Percentiles rank a stretch among this genome's conserved stretches.
These are phyloP conservation scores for Eutypa lata DNA, from an alignment of 2,329 filamentous ascomycete species.

Conservation along the genomic window DNA sequence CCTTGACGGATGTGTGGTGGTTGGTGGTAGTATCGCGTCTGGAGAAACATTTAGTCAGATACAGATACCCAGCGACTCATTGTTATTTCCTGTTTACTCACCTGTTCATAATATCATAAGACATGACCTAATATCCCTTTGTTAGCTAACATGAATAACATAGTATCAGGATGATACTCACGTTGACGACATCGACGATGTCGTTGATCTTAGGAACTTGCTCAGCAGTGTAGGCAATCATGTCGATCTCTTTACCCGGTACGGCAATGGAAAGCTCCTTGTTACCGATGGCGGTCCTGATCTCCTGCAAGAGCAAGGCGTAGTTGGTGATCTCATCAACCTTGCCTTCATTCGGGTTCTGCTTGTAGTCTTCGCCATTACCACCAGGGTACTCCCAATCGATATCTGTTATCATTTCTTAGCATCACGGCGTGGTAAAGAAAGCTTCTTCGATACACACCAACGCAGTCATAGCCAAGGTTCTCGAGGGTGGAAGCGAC, in stretches of 20 bases:
- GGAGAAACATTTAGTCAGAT: not conserved
- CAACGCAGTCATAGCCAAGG: slow-evolving; percentile 68
- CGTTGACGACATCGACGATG: slow-evolving; percentile 64
- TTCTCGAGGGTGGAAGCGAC: slow-evolving; percentile 59
- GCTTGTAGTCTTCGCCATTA: slow-evolving; percentile 67
- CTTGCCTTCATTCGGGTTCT: slow-evolving; percentile 56
- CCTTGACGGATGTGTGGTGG: slow-evolving; percentile 62
- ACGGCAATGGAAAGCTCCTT: slow-evolving; percentile 65
- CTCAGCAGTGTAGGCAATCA: slow-evolving; percentile 60
- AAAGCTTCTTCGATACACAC: slow-evolving; percentile 30
- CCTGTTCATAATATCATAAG: slow-evolving; percentile 66
- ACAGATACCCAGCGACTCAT: not conserved
- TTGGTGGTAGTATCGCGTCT: slow-evolving; percentile 56
- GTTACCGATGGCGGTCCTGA: slow-evolving; percentile 54
- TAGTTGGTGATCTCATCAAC: slow-evolving; percentile 61
- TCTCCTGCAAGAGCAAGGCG: slow-evolving; percentile 55
- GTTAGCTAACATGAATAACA: slow-evolving; percentile 13
- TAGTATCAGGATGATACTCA: slow-evolving; percentile 25
- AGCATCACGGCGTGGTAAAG: not conserved
- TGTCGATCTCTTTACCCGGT: slow-evolving; percentile 58
- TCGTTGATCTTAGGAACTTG: slow-evolving; percentile 55
- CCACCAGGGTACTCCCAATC: slow-evolving; percentile 66
- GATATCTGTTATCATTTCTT: slow-evolving; percentile 36
- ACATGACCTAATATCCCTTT: slow-evolving; percentile 39
- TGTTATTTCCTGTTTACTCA: slow-evolving; percentile 21